These are phyloP conservation scores for Shiraia sp. DNA, from an alignment of 2,329 filamentous ascomycete species.

Conservation along the genomic window DNA sequence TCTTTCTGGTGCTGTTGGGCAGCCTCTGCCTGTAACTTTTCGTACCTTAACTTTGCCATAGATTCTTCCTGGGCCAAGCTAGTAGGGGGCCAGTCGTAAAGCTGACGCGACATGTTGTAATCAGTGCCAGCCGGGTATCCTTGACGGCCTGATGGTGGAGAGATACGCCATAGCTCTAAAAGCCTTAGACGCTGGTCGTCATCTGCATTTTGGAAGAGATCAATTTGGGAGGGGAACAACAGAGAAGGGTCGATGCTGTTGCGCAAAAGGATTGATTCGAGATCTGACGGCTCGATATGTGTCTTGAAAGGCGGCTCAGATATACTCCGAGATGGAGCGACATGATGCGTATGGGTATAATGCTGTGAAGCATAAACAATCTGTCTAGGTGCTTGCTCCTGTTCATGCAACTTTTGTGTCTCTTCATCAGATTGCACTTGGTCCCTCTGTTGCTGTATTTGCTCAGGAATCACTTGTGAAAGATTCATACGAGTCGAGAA, in stretches of 20 bases:
- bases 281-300: constrained; percentile 41
- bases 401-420: constrained; percentile 5
- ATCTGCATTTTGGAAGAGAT: constrained; percentile 77
- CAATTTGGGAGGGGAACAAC: constrained; percentile 74
- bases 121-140: constrained; percentile 44
- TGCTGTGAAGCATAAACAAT: constrained; percentile 80
- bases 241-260: constrained; percentile 71
- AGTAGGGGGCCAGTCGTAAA: constrained; percentile 59
- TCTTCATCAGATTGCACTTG: constrained; percentile 16
- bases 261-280: constrained; percentile 63
- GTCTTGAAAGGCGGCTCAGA: constrained; percentile 36
- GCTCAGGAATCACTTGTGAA: constrained; percentile 38
- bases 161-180: constrained; percentile 84
- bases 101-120: constrained; percentile 48
- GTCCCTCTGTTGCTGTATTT: constrained; percentile 48
- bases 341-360: constrained; percentile 79
- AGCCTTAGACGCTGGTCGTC: constrained; percentile 72
- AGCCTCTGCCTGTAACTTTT: constrained; percentile 47
- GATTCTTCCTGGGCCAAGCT: constrained; percentile 59
- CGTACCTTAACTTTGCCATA: constrained; percentile 63
- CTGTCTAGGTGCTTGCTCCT: constrained; percentile 42
- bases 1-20: constrained; percentile 31
- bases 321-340: constrained; percentile 45
- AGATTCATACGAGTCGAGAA: constrained; percentile 78
- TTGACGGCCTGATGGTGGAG: constrained; percentile 60